Base-by-base conservation (phyloP, 371 early-diverging fungal species). In the Actinomucor elegans region DNA sequence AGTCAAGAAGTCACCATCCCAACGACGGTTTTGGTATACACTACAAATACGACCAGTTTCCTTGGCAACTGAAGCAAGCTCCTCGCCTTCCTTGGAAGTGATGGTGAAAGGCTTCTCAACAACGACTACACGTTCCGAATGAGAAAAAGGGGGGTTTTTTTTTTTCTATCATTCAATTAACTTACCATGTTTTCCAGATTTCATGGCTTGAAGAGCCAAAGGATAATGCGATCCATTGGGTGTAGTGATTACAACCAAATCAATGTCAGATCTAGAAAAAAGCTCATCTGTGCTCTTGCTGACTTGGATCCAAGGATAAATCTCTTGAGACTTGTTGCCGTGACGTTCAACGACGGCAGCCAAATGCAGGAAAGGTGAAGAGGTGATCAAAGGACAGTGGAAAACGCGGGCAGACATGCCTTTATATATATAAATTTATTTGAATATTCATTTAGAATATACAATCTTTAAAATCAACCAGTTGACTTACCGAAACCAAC, bases 1-100 rank as follows among this genome's bases (percentile, higher is more conserved):
- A 1, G 90, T 89, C 53, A 87, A 66, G 67, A 90, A 91, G 69
- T 91, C 92, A 46, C 87, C 89, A 67, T 91, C 92, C 85, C 85
- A 91, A 41, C 88, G 83, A 40, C 90, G 77, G 67, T 91, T 91
- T 42, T 91, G 92, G 61, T 85, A 91, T 17, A 87, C 84, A 44
- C 87, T 84, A 58, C 88, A 80, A 27, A 90, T 61, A 41, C 66
- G 72, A 20, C 75, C 71, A 1, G 81, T 78, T 46, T 82, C 63
- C 45, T 80, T 71, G 15, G 91, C 79, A 5, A 86, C 55, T 20
- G 61, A 59, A 33, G 71, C 71, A 38, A 91, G 72, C 26, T 73
- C 75, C 9, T 73, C 68, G 17, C 85, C 89, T 62, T 90, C 84
- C 14, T 65, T 45, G 33, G 78, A 78, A 2, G 81, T 83, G 17